Conservation (phyloP, 2,329 filamentous ascomycete species). For the Pseudogymnoascus sp. region DNA sequence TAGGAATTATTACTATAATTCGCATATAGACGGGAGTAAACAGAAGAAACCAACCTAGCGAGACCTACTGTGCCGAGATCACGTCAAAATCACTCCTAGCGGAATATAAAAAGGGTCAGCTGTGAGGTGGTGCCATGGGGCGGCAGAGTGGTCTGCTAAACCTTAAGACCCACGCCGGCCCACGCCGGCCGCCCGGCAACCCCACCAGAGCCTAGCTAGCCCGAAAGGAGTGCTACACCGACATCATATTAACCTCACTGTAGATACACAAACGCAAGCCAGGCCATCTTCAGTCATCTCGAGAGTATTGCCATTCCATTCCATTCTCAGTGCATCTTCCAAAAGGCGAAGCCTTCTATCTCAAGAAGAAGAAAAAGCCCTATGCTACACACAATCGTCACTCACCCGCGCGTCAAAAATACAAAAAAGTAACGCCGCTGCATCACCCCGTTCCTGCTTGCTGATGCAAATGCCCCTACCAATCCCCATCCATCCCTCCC, state of each 20-base stretch:
- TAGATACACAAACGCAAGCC: not conserved
- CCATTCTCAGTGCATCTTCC: not conserved
- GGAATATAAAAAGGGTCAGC: not conserved
- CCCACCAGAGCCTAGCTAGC: not conserved
- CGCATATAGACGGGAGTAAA: not conserved
- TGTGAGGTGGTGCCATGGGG: not conserved
- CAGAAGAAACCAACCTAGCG: not conserved
- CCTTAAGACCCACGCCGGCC: not conserved
- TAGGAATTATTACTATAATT: not conserved
- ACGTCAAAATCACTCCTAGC: not conserved
- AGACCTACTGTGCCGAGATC: not conserved
- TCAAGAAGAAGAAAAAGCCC: not conserved
- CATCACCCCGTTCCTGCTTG: not conserved
- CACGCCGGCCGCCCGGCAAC: not conserved
- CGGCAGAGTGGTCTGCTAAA: not conserved
- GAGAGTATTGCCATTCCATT: not conserved
- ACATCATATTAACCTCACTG: not conserved
- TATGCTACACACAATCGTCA: not conserved
- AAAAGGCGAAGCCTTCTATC: conserved; percentile 5
- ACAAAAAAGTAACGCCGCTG: not conserved
- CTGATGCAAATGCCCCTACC: conserved; percentile 4
- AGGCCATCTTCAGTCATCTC: not conserved
- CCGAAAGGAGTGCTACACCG: not conserved
- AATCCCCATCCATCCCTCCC: not conserved
- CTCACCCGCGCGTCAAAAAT: not conserved